Evolutionary conservation across 2,329 filamentous ascomycete species (phyloP), one percentile per base, ranked within the genome.

Genomic region (Bipolaris zeicola): DNA sequence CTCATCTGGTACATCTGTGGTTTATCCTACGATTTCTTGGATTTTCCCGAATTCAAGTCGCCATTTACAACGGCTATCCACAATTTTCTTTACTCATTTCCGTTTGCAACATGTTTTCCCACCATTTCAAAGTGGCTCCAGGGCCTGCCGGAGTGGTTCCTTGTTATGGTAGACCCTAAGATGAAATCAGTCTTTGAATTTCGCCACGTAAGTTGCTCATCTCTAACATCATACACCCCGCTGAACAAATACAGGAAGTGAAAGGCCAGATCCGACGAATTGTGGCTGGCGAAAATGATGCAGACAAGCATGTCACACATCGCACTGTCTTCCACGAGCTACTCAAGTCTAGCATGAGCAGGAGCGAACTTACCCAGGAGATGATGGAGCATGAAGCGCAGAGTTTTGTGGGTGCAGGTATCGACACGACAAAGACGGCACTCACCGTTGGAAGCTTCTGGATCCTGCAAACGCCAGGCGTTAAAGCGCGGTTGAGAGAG

Each of bases 361-460:
- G 31, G 1, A 37, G 31, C 18, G 45, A 48, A 48, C 4, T 48
- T 6, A 36, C 31, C 20, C 8, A 18, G 16, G 33, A 37, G 22
- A 20, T 33, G 22, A 26, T 34, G 45, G 18, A 48, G 45, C 45
- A 48, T 7, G 45, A 48, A 37, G 45, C 16, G 11, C 22, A 37
- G 34, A 39, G n/a, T 31, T 11, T 52, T 10, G 36, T 54, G 22
- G 52, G 45, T 42, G 71, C 72, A 10, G 71, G 64, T 13, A 58
- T 64, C 2, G 66, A 63, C 16, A 66, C 60, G 3, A 52, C 64
- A 11, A 68, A 63, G 5, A 59, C 58, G 11, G 48, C 57, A 3
- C 20, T 61, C 1, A 52, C 44, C n/a, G 22, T 60, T 8, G 51
- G 24, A 0, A 37, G 47, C 3, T 74, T 63, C 56, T 61, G 68